Conservation (phyloP, 73 alveolate genomes). For the Halteria grandinella region DNA sequence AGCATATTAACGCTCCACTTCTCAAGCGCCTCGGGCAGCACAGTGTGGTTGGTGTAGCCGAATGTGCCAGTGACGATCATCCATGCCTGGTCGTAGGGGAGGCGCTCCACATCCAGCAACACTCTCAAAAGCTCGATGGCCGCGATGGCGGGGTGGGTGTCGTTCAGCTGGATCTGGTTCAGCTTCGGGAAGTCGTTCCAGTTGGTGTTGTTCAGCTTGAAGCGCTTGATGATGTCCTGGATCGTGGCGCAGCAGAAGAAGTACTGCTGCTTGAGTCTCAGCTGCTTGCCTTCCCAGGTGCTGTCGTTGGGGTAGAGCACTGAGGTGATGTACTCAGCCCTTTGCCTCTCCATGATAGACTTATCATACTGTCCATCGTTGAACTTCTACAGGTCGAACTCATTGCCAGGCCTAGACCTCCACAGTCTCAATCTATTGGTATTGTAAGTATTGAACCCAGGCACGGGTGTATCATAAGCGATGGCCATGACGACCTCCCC, state of each 20-base stretch:
- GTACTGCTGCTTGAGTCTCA: conserved; percentile 98
- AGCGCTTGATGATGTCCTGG: conserved; percentile 82
- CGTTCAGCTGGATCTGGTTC: conserved; percentile 83
- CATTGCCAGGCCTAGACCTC: conserved; percentile 90
- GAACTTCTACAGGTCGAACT: conserved; percentile 91
- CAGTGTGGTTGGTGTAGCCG: conserved; percentile 93
- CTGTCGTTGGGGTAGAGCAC: conserved; percentile 99
- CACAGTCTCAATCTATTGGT: conserved; percentile 96
- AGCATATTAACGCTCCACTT: conserved; percentile 85
- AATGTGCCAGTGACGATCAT: conserved; percentile 71
- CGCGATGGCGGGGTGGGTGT: conserved; percentile 95
- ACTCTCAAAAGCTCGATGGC: conserved; percentile 85
- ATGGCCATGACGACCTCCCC: conserved; percentile 98
- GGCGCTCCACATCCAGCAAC: conserved; percentile 83
- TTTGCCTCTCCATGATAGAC: conserved; percentile 91
- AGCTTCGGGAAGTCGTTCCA: conserved; percentile 84
- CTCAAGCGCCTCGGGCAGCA: conserved; percentile 94
- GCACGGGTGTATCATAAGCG: conserved; percentile 99
- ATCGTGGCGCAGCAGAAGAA: conserved; percentile 98
- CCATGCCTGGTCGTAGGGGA: conserved; percentile 84
- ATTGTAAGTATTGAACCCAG: conserved; percentile 98
- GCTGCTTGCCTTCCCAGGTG: conserved; percentile 95
- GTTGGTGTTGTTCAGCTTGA: conserved; percentile 67
- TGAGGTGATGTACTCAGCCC: conserved; percentile 98
- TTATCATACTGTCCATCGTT: conserved; percentile 87